A percentile compares a stretch with the other conserved stretches of the same genome.
phyloP scores from a whole-genome alignment of 23 red algal species.

The Chondrus crispus region DNA sequence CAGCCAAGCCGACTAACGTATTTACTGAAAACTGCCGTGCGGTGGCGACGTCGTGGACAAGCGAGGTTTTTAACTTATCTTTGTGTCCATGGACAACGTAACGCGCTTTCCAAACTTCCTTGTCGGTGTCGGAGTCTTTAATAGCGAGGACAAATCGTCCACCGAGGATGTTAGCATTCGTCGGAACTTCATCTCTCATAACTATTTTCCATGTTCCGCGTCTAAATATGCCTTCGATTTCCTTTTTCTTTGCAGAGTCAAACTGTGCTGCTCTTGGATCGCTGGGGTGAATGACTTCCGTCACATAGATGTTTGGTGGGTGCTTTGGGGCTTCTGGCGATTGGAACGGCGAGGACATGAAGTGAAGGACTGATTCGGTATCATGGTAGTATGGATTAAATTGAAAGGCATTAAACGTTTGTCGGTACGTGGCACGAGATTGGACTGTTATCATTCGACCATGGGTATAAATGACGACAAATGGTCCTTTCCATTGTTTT shows the following conservation, averaged over 20 bases:
- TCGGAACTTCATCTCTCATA: neutral
- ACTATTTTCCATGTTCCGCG: neutral
- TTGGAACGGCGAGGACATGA: no score
- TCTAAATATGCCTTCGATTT: neutral
- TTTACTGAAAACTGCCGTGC: neutral
- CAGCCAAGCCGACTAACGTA: neutral
- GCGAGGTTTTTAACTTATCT: neutral
- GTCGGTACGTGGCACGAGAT: no score
- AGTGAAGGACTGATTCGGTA: no score
- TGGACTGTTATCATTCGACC: neutral
- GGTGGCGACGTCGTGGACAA: neutral
- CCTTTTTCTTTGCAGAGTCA: neutral
- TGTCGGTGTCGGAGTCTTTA: neutral
- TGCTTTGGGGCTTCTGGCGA: no score
- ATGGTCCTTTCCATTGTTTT: neutral
- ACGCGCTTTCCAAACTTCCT: neutral
- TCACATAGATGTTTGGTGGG: no score
- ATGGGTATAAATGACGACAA: neutral
- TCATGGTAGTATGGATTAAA: no score
- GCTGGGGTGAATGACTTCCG: neutral
- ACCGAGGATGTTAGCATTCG: neutral
- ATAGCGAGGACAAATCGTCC: neutral
- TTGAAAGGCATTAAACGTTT: no score
- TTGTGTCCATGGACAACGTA: neutral
- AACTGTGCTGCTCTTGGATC: neutral